Evolutionary conservation across 2,329 filamentous ascomycete genomes (phyloP), one percentile per base, ranked within the genome.

Genomic region (Alternaria conjuncta): DNA sequence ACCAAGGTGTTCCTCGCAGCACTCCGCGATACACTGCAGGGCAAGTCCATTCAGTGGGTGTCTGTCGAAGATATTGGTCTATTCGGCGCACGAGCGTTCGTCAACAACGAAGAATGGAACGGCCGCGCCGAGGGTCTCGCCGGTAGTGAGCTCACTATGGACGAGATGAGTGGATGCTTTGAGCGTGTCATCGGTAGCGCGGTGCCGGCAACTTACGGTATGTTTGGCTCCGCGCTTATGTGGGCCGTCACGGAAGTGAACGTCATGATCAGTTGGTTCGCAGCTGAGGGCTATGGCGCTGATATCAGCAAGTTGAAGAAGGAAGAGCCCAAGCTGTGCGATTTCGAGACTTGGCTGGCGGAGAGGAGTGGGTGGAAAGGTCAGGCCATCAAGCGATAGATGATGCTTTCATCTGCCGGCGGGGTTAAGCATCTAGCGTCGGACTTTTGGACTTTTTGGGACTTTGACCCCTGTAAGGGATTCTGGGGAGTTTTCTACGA

Each of bases 181-280:
- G 79, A 84, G 75, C 72, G 80, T 21, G 80, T 79, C 28, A 83
- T 82, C 5, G 85, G 85, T 0, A 71, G 78, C 32, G 74, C 79
- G 4, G 74, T 84, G 15, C 84, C 84, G 0, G 75, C 71, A 26
- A 82, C 81, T 1, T 87, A 81, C 59, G 69, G 75, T 4, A 71
- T 84, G 20, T 63, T 86, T 10, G 79, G 77, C 1, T 75, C 70
- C 5, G 70, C 76, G 15, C 67, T 86, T 18, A 76, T 83, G 77
- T 81, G 75, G 68, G 68, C 75, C 36, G 71, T 84, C 13, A 79
- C 79, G 13, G 84, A 86, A 58, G 32, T 85, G 41, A 80, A 79
- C 8, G 46, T 75, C 10, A 86, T 86, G 84, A 82, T 84, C 49
- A 75, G 77, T n/a, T 87, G 85, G 85, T 87, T 87, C 61, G 75